A percentile compares a stretch with the other conserved stretches of the same genome.
These are phyloP conservation scores for Citrullus mucosospermus DNA, from an alignment of 306 rosid genomes.

Conservation along the genomic window DNA sequence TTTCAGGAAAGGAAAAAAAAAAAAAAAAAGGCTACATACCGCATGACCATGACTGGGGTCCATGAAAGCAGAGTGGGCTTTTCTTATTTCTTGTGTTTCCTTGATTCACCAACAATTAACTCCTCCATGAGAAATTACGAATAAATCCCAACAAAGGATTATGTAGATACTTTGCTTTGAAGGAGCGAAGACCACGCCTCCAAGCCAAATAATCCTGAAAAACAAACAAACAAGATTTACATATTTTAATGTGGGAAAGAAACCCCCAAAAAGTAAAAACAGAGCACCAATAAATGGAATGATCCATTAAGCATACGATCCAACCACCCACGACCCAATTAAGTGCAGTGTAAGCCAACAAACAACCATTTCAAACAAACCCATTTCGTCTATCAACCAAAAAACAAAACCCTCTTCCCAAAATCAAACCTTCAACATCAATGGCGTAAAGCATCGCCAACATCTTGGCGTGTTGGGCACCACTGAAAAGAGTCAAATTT, in stretches of 20 bases:
- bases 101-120: conserved; percentile 7
- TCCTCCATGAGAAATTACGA: background rate
- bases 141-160: background rate
- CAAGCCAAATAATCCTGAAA: background rate
- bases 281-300: background rate
- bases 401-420: background rate
- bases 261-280: background rate
- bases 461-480: conserved; percentile 49
- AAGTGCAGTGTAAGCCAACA: conserved; percentile 36
- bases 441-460: conserved; percentile 50
- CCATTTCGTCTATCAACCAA: background rate
- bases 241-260: background rate
- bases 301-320: background rate
- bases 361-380: background rate
- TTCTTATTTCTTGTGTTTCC: conserved; percentile 1
- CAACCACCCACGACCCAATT: conserved; percentile 6
- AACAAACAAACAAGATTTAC: background rate
- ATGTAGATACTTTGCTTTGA: conserved; percentile 5
- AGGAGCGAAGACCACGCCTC: conserved; percentile 1
- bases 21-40: background rate
- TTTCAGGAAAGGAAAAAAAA: background rate
- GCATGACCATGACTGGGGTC: conserved; percentile 5
- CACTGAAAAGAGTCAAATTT: conserved; percentile 1
- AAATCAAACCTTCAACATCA: conserved; percentile 19
- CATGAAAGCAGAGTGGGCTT: conserved; percentile 5